Evolutionary conservation across 768 basidiomycete species (phyloP).

Genomic region (Boletus vermiculosoides): DNA sequence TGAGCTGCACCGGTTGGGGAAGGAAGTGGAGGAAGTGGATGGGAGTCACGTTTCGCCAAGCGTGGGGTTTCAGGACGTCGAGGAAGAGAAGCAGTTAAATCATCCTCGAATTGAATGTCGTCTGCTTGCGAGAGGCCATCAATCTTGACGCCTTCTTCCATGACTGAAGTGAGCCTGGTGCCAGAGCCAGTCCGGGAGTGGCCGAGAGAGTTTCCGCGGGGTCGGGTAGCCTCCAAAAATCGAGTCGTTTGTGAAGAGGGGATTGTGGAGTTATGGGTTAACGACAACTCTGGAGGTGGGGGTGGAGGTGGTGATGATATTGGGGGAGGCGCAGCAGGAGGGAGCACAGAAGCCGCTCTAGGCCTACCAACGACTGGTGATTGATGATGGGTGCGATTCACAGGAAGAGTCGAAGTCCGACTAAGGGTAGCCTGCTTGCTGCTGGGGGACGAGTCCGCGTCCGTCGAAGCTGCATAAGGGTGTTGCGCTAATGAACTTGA

Average conservation of each 20-base stretch:
- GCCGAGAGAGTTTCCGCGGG: conserved; percentile 48
- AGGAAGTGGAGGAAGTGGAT: conserved; percentile 67
- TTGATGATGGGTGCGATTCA: conserved; percentile 27
- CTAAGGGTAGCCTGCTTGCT: conserved; percentile 23
- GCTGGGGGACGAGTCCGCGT: conserved; percentile 35
- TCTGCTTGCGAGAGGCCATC: conserved; percentile 36
- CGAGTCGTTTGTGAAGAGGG: conserved; percentile 32
- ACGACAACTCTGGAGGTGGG: conserved; percentile 37
- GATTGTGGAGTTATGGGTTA: conserved; percentile 28
- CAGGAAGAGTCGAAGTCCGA: conserved; percentile 39
- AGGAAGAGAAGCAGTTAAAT: conserved; percentile 31
- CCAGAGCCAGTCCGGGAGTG: conserved; percentile 58
- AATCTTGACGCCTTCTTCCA: conserved; percentile 52
- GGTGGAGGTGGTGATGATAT: conserved; percentile 59
- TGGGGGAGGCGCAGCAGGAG: conserved; percentile 67
- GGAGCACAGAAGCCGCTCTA: conserved; percentile 57
- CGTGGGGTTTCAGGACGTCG: conserved; percentile 43
- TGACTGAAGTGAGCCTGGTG: conserved; percentile 55
- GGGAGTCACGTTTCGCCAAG: conserved; percentile 49
- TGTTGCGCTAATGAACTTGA: conserved; percentile 34
- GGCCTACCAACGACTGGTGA: conserved; percentile 39
- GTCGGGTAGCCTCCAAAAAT: conserved; percentile 39
- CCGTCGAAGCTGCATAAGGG: conserved; percentile 51
- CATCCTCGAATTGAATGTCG: conserved; percentile 30
- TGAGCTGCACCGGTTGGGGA: conserved; percentile 39